Evolutionary conservation across 768 basidiomycete genomes (phyloP).

Genomic region (Phallus indusiatus): DNA sequence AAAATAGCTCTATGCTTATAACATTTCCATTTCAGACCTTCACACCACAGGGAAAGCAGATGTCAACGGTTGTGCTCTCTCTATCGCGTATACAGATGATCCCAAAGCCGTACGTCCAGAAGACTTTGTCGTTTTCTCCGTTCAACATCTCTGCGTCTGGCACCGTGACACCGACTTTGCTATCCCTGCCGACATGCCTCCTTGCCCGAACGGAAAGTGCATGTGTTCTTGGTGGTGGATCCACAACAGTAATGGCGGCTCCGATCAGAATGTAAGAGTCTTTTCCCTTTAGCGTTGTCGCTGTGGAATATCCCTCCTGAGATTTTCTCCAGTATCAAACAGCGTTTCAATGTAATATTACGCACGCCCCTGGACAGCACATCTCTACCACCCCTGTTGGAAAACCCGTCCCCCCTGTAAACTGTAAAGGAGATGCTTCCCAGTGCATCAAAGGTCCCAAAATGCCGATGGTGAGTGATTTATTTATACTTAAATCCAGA

Average conservation of each 20-base stretch:
- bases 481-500: background rate
- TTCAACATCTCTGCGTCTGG: constrained; percentile 73
- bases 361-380: constrained; percentile 23
- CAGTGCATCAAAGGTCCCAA: constrained; percentile 8
- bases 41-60: constrained; percentile 50
- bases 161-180: constrained; percentile 57
- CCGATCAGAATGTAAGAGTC: constrained; percentile 11
- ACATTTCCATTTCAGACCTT: constrained; percentile 22
- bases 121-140: constrained; percentile 65
- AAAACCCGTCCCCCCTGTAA: constrained; percentile 46
- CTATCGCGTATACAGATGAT: constrained; percentile 68
- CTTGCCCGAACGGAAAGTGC: constrained; percentile 55
- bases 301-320: background rate
- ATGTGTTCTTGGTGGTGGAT: constrained; percentile 72
- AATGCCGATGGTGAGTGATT: constrained; percentile 5
- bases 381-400: constrained; percentile 45
- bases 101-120: constrained; percentile 46
- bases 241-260: constrained; percentile 24
- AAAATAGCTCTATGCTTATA: background rate
- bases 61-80: constrained; percentile 55
- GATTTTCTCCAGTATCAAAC: constrained; percentile 44
- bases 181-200: constrained; percentile 58
- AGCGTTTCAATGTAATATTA: constrained; percentile 59
- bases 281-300: constrained; percentile 10
- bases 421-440: constrained; percentile 51